Evolutionary conservation across 2,329 filamentous ascomycete species (phyloP).

Genomic region (Tolypocladium cylindrosporum): DNA sequence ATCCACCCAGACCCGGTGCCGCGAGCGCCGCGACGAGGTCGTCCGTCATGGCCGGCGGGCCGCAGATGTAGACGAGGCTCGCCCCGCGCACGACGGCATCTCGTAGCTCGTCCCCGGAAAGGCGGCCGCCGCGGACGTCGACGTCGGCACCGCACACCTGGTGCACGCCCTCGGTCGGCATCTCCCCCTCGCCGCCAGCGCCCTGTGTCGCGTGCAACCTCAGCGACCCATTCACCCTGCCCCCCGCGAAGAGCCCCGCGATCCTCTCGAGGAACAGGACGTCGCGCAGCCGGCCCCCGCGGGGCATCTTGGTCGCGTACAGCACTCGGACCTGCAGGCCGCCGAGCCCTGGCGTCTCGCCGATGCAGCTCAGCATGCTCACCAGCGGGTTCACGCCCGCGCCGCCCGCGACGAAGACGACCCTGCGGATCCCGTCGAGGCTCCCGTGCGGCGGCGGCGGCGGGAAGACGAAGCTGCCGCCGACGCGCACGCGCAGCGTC

Average conservation of each 20-base stretch:
- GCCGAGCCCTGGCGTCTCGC: constrained; percentile 13
- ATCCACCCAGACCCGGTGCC: constrained; percentile 9
- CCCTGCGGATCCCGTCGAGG: constrained; percentile 40
- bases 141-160: constrained; percentile 5
- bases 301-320: constrained; percentile 43
- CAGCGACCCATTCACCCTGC: constrained; percentile 28
- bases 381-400: constrained; percentile 76
- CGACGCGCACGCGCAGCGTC: constrained; percentile 58
- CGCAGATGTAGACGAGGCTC: constrained; percentile 57
- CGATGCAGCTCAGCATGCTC: constrained; percentile 58
- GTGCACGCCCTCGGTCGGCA: not conserved
- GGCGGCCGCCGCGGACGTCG: constrained; percentile 24
- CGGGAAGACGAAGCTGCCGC: constrained; percentile 75
- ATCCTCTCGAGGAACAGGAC: constrained; percentile 45
- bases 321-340: constrained; percentile 44
- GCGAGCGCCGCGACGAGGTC: constrained; percentile 43
- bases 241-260: constrained; percentile 25
- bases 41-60: constrained; percentile 60
- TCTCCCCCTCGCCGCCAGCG: not conserved
- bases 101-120: constrained; percentile 30
- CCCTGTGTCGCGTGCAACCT: constrained; percentile 36
- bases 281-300: constrained; percentile 13
- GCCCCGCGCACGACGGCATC: constrained; percentile 25
- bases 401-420: constrained; percentile 71
- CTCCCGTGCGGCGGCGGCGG: constrained; percentile 46